These are phyloP conservation scores for Cyberlindnera samutprakarnensis DNA, from an alignment of 805 yeast species.

Conservation along the genomic window DNA sequence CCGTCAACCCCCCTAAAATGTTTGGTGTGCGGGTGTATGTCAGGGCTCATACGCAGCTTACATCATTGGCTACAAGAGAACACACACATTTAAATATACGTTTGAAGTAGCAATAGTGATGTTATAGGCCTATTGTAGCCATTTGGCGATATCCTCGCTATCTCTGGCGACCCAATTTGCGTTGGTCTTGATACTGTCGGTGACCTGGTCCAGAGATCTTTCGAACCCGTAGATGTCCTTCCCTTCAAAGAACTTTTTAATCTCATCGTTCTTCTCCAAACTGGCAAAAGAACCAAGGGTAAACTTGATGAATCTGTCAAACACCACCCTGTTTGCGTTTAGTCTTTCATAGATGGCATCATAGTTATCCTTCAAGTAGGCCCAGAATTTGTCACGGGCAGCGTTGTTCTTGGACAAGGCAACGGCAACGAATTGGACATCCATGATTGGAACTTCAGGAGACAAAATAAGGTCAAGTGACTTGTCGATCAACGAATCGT, in stretches of 20 bases:
- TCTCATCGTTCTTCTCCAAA: constrained; percentile 39
- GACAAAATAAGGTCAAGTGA: constrained; percentile 47
- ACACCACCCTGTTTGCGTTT: constrained; percentile 74
- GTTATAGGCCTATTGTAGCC: constrained; percentile 38
- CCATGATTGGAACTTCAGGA: constrained; percentile 59
- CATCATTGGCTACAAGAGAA: too few relatives aligned
- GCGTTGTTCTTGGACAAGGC: constrained; percentile 54
- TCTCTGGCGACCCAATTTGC: constrained; percentile 55
- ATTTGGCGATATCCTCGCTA: constrained; percentile 35
- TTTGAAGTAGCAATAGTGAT: too few relatives aligned
- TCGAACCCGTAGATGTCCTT: constrained; percentile 56
- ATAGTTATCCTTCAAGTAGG: constrained; percentile 68
- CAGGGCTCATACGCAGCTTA: too few relatives aligned
- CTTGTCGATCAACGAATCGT: constrained; percentile 42
- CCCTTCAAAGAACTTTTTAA: constrained; percentile 39
- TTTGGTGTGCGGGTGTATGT: too few relatives aligned
- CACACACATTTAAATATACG: too few relatives aligned
- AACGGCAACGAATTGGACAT: constrained; percentile 64
- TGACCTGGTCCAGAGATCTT: constrained; percentile 53
- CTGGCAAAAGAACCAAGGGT: constrained; percentile 55
- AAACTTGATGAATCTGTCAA: constrained; percentile 63
- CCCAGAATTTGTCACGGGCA: constrained; percentile 64
- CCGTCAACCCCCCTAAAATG: too few relatives aligned
- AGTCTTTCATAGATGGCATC: constrained; percentile 51
- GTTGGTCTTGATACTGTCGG: constrained; percentile 50